Evolutionary conservation across 73 alveolate species (phyloP), one percentile per base, ranked within the genome.

Genomic region (Paramecium biaurelia): DNA sequence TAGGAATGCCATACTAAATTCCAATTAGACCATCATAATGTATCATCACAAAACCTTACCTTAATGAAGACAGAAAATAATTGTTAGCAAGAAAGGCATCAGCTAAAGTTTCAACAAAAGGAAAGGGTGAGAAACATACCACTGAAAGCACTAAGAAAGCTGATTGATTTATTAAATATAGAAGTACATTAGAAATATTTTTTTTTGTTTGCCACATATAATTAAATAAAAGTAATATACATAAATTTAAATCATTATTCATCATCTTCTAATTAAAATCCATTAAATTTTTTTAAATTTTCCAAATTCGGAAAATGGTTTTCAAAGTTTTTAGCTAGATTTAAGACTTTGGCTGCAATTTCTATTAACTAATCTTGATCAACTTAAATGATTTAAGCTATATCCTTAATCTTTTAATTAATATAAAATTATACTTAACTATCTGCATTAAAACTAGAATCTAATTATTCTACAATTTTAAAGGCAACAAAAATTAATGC

Each of bases 241-340:
- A 67, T 30, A 43, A 14, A 9, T 74, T 30, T 30, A 30, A 20
- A 74, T 74, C 41, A 30, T 38, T 53, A 35, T n/a, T 74, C 57
- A 35, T 74, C 68, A 32, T 74, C 87, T 35, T 74, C 87, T 74
- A 74, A 74, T 68, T 74, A 74, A 68, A 86, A 86, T 86, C 93
- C 93, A 59, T 86, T 86, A 76, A 86, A 96, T 95, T 96, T 97
- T 94, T 95, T 96, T 15, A 96, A 94, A 92, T 97, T 97, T 76
- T 96, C 98, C 18, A 96, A 94, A 18, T 98, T 98, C 42, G 96
- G 98, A 93, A 93, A 97, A 76, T 92, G 89, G 30, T 95, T 92
- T 85, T 97, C 99, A 74, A 97, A 97, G 95, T 97, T 96, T 85
- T 97, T 94, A 1, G 99, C 99, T 76, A 95, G 92, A 92, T 93